Evolutionary conservation across 2,329 filamentous ascomycete species (phyloP).

Genomic region (Periconia sp.): DNA sequence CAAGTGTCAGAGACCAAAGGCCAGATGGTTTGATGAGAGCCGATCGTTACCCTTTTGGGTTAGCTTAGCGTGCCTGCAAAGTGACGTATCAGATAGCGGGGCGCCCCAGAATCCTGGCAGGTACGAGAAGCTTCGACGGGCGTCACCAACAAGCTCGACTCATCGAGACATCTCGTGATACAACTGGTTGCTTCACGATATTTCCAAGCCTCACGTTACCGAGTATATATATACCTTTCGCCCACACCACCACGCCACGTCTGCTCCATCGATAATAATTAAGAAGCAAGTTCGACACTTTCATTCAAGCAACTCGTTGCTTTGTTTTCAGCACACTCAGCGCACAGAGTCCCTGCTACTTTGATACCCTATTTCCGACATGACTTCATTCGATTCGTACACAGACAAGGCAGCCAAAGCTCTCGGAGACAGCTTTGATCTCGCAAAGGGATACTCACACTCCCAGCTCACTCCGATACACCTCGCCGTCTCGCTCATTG

Average conservation of each 20-base stretch:
- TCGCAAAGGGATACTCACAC: conserved; percentile 90
- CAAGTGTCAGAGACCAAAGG: not conserved
- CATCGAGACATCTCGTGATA: conserved; percentile 31
- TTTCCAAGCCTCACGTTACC: conserved; percentile 16
- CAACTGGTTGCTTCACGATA: conserved; percentile 27
- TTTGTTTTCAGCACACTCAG: conserved; percentile 15
- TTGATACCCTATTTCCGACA: conserved; percentile 49
- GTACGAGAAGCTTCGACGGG: conserved; percentile 35
- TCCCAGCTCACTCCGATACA: conserved; percentile 90
- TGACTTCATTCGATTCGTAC: conserved; percentile 85
- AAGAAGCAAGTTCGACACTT: conserved; percentile 7
- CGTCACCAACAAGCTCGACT: conserved; percentile 22
- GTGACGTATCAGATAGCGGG: conserved; percentile 5
- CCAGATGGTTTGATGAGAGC: not conserved
- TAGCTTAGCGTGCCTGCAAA: not conserved
- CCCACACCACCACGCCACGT: conserved; percentile 7
- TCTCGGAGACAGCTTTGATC: conserved; percentile 82
- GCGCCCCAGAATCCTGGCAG: conserved; percentile 20
- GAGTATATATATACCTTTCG: conserved; percentile 34
- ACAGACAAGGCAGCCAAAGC: conserved; percentile 92
- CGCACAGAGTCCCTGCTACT: conserved; percentile 17
- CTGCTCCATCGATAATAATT: no score
- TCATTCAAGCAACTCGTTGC: conserved; percentile 1
- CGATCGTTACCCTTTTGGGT: not conserved
- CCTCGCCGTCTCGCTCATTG: conserved; percentile 81